Evolutionary conservation across 805 yeast genomes (phyloP), one percentile per base, ranked within the genome.

Genomic region (Maudiozyma serrabonitensis): DNA sequence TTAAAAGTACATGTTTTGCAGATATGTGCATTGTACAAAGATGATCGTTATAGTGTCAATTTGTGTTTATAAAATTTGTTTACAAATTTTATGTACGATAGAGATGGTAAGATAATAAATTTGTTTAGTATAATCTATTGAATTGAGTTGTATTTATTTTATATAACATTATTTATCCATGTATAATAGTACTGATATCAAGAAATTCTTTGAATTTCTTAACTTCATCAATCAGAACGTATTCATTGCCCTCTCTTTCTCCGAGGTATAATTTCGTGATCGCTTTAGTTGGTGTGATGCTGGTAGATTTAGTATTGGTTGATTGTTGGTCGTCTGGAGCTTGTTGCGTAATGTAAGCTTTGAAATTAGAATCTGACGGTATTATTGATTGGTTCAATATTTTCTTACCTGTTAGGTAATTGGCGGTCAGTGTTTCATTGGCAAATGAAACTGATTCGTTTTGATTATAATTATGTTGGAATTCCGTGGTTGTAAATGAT

Each of bases 241-340:
- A 40, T 15, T 41, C 45, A 32, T 46, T 46, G 1, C 49, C 49
- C n/a, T 46, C 49, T 35, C 49, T 31, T 41, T 46, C 49, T 9
- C 13, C 12, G 6, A 46, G 19, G 7, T 13, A 16, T 12, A 42
- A 12, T 11, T 42, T n/a, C 7, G 5, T 16, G 8, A 42, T 28
- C 5, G 6, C 6, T 35, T 42, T 42, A 4, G 12, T 11, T 26
- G 37, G 23, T 15, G 21, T 18, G 6, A 28, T n/a, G 8, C 12
- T 19, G 8, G 19, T 28, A 9, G 25, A 15, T n/a, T 9, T n/a
- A 5, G 19, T 35, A 13, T 35, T 5, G 1, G 18, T 35, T 3
- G 16, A 15, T n/a, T 35, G 2, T 7, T 6, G 23, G 4, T 21
- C 4, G 23, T 21, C 23, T 21, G 3, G 23, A 21, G 23, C 23